Base-by-base conservation (phyloP, 495 filamentous ascomycete species). In the Ascobolus immersus region DNA sequence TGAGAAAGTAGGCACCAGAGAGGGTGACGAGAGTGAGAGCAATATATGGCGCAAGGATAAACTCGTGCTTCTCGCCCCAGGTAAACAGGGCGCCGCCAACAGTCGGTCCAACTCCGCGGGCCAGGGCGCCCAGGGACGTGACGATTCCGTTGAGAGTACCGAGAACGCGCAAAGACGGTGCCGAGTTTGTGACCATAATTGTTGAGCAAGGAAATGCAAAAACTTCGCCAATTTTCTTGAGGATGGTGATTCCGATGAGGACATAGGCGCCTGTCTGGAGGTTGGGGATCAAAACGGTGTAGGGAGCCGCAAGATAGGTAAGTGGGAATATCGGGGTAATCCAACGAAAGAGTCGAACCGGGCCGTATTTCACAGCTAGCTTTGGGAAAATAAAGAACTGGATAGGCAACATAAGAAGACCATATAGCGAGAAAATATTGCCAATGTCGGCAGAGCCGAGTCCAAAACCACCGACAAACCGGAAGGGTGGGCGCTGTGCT, bases 71-170 rank as follows among this genome's bases (percentile, higher is more conserved):
- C n/a, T n/a, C n/a, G n/a, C n/a, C n/a, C n/a, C n/a, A 4, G 8
- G 6, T 2, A 54, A 49, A 4, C 43, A 30, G 9, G 20, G 18
- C 5, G 52, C 52, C 4, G 42, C 54, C 35, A 52, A 48, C 43
- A 0, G 74, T 73, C 4, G 84, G 84, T 0, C 84, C 84, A 9
- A 60, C 44, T 1, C 77, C 80, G 19, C 79, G 59, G 6, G 81
- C 81, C 13, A 92, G 44, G 0, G 76, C 78, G 39, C 69, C 71
- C 20, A 81, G 61, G 31, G 71, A 72, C 1, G 78, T 82, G 1
- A 74, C 77, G 33, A 91, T 67, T 0, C 84, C 84, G 47, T 94
- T 94, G 32, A 94, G 54, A 2, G 82, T 90, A 0, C 81, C 84
- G 5, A 92, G 62, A 29, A 89, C 63, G 20, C 64, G 56, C 21